Conservation (phyloP, 208 protist species). For the Acanthamoeba lugdunensis region DNA sequence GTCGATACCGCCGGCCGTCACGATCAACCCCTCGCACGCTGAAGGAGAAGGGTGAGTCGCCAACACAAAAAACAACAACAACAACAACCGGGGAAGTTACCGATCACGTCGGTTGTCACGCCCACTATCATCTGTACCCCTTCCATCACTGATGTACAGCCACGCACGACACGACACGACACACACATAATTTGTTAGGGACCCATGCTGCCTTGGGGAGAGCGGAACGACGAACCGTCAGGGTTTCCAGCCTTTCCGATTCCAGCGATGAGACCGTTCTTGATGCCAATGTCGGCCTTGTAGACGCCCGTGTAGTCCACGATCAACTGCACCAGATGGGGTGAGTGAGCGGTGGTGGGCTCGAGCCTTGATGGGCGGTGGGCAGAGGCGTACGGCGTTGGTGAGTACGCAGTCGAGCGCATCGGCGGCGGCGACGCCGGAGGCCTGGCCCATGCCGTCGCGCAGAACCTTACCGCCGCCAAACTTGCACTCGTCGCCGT, state of each 20-base stretch:
- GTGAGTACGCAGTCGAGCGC: slow-evolving; percentile 83
- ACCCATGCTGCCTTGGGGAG: too few relatives aligned
- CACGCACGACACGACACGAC: background rate
- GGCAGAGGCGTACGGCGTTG: slow-evolving; percentile 72
- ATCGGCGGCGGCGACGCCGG: slow-evolving; percentile 62
- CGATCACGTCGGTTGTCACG: slow-evolving; percentile 71
- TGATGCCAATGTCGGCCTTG: slow-evolving; percentile 83
- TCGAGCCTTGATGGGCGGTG: too few relatives aligned
- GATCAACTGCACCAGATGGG: slow-evolving; percentile 67
- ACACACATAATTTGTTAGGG: background rate
- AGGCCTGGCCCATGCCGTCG: slow-evolving; percentile 82
- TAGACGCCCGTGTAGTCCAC: slow-evolving; percentile 80
- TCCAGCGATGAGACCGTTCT: slow-evolving; percentile 75
- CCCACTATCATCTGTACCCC: slow-evolving; percentile 72
- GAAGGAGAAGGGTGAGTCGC: background rate
- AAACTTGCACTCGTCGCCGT: slow-evolving; percentile 85
- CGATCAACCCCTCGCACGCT: slow-evolving; percentile 75
- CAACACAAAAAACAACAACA: background rate
- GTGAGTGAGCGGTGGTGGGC: background rate
- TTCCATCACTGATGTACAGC: slow-evolving; percentile 56
- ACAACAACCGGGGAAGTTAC: background rate
- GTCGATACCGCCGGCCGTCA: slow-evolving; percentile 82
- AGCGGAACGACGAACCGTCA: slow-evolving; percentile 39
- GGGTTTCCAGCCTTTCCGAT: slow-evolving; percentile 86
- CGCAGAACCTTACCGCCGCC: slow-evolving; percentile 84